Conservation (phyloP, 2,329 filamentous ascomycete genomes). For the Chalaropsis thielavioides region DNA sequence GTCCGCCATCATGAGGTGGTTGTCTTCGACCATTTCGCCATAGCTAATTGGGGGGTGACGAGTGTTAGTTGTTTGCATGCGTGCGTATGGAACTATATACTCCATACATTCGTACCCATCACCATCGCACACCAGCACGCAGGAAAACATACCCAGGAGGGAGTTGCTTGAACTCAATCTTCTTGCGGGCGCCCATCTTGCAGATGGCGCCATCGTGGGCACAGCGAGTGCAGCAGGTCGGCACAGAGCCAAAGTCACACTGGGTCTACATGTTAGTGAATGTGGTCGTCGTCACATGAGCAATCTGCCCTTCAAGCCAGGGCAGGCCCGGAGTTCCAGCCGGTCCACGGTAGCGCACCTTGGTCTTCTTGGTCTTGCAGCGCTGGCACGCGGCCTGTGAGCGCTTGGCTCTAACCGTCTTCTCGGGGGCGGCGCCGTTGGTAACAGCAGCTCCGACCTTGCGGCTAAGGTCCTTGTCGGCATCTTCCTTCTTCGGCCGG, state of each 20-base stretch:
- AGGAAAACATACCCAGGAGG: slow-evolving; percentile 43
- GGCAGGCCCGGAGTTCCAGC: background rate
- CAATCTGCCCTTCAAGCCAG: background rate
- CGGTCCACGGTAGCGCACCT: slow-evolving; percentile 29
- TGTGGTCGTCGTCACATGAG: background rate
- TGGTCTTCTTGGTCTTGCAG: slow-evolving; percentile 56
- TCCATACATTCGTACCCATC: no score
- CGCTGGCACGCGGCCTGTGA: slow-evolving; percentile 54
- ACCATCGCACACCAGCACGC: no score
- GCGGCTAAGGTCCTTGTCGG: slow-evolving; percentile 4
- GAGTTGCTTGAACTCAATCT: slow-evolving; percentile 54
- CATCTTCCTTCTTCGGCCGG: slow-evolving; percentile 15
- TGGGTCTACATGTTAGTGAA: slow-evolving; percentile 1
- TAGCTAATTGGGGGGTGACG: no score
- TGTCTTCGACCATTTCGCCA: slow-evolving; percentile 50
- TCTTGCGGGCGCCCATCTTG: slow-evolving; percentile 48
- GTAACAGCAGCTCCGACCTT: slow-evolving; percentile 4
- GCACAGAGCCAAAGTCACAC: slow-evolving; percentile 9
- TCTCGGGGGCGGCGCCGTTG: background rate
- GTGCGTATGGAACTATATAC: no score
- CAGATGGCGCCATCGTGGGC: slow-evolving; percentile 51
- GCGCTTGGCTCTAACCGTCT: slow-evolving; percentile 40
- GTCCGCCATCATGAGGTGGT: slow-evolving; percentile 48
- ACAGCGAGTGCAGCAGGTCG: slow-evolving; percentile 41
- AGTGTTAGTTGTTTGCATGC: no score